Conservation (phyloP, 805 yeast genomes). For the Saturnispora diversa region DNA sequence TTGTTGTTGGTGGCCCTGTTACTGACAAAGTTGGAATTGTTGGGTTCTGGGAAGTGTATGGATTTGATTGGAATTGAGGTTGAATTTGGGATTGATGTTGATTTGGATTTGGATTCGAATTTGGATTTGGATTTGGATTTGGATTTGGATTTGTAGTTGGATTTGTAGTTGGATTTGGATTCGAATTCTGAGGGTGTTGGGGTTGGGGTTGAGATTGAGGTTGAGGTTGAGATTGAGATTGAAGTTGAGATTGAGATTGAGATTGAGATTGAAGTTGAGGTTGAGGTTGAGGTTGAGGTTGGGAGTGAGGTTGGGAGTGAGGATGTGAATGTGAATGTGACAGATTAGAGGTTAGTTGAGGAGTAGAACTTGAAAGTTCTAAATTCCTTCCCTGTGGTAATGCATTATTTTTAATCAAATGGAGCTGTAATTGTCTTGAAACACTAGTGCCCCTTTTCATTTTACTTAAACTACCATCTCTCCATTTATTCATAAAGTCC, state of each 20-base stretch:
- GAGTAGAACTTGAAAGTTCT: too few species aligned
- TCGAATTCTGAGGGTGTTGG: background rate
- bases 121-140: background rate
- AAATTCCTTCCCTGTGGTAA: conserved; percentile 37
- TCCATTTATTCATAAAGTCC: conserved; percentile 76
- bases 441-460: conserved; percentile 75
- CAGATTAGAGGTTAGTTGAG: too few species aligned
- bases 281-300: conserved; percentile 3
- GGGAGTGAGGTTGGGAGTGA: background rate
- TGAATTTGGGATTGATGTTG: background rate
- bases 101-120: background rate
- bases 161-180: conserved; percentile 2
- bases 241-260: background rate
- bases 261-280: conserved; percentile 11
- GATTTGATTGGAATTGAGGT: conserved; percentile 11
- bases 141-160: too few species aligned
- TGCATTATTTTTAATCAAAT: conserved; percentile 50
- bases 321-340: too few species aligned
- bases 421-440: conserved; percentile 70
- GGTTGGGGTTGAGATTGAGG: background rate
- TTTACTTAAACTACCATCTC: conserved; percentile 65
- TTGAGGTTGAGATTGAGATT: conserved; percentile 12
- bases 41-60: background rate
- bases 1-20: conserved; percentile 8
- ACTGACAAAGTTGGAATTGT: conserved; percentile 3